Base-by-base conservation (phyloP, 1,139 yeast genomes). In the Diutina neorugosa region DNA sequence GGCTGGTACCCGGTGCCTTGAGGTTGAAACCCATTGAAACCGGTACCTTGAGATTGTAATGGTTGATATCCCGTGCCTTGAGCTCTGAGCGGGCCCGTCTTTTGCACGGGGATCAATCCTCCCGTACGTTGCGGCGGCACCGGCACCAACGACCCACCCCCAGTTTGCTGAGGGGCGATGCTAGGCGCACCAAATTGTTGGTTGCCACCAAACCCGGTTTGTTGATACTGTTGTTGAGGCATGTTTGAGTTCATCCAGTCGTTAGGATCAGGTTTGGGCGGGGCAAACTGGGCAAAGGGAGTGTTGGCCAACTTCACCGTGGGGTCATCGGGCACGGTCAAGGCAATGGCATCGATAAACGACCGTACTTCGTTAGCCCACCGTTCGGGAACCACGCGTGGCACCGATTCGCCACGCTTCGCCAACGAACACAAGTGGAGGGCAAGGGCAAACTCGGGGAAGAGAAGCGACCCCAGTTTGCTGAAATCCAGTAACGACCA, bases 381-480 rank as follows among this genome's bases (percentile, higher is more conserved):
- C 59, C 78, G 82, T 19, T 79, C 80, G 21, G 95, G 96, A 57
- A 93, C 69, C 31, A 73, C 74, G 44, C 74, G 73, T 1, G 98
- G 98, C 55, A 91, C 72, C 1, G 84, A 72, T 55, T 84, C 87
- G 25, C 96, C 96, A 61, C 82, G 81, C 60, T 88, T 73, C 0
- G 86, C 86, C 63, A 81, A 69, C 59, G 88, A 86, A 64, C 96
- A 90, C 59, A 93, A 75, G 65, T 89, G 95, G 75, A 93, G 82
- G 18, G 96, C 95, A 61, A 91, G 74, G 12, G 96, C 96, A 71
- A 93, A 93, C 65, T 93, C 98, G 0, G 98, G 98, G 63, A 91
- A 93, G 58, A 93, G 69, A 56, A 93, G 76, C 51, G 82, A 77
- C 1, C 98, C 98, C 3, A 95, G 83, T 61, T 82, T 85, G 61